phyloP scores from a whole-genome alignment of 2,329 filamentous ascomycete genomes.

The Elsinoe necatrix region DNA sequence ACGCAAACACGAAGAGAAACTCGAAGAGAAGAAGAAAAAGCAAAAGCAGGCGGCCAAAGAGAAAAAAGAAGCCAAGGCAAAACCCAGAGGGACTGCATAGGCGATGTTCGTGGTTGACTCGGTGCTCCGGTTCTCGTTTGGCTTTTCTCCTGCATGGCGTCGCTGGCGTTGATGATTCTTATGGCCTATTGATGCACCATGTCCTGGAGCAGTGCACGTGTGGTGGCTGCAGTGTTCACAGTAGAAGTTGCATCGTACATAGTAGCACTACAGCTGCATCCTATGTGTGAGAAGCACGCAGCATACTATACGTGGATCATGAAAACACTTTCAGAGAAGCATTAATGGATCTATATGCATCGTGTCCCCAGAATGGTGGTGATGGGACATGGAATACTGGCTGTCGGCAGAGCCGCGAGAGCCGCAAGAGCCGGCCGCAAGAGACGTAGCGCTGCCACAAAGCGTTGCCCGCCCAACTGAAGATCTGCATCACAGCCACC shows the following conservation, averaged over 20 bases:
- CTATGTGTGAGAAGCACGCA: too few relatives aligned
- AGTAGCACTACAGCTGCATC: background rate
- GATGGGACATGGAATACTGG: background rate
- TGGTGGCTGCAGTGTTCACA: too few relatives aligned
- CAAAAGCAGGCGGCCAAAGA: constrained; percentile 90
- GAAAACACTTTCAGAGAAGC: too few relatives aligned
- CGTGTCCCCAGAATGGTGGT: too few relatives aligned
- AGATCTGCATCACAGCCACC: background rate
- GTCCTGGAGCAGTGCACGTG: background rate
- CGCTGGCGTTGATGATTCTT: background rate
- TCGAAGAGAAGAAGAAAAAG: constrained; percentile 91
- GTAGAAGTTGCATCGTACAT: background rate
- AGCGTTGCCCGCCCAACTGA: constrained; percentile 10
- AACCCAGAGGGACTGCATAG: constrained; percentile 57
- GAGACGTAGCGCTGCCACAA: background rate
- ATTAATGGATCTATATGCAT: too few relatives aligned
- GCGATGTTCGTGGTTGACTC: background rate
- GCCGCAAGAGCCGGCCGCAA: constrained; percentile 3
- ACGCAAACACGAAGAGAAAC: constrained; percentile 86
- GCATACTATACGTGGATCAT: background rate
- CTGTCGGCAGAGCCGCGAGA: background rate
- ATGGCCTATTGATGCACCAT: background rate
- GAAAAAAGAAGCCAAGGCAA: constrained; percentile 83
- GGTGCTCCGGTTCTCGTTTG: background rate
- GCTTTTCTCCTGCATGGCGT: constrained; percentile 8